phyloP scores from a whole-genome alignment of 768 basidiomycete species.

The Leccinum pellstonianum region DNA sequence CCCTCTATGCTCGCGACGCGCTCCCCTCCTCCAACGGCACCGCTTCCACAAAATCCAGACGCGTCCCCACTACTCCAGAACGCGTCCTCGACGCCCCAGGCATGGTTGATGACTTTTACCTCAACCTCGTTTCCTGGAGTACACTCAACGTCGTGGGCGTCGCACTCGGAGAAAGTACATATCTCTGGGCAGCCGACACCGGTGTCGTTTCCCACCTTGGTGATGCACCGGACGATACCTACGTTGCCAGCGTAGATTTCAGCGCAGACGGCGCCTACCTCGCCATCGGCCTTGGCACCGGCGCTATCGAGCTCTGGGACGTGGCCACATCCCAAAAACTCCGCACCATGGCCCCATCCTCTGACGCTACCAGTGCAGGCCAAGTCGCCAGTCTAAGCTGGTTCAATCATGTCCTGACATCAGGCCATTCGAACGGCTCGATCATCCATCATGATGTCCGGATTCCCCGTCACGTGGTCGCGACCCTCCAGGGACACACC shows the following conservation, averaged over 20 bases:
- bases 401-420: slow-evolving; percentile 82
- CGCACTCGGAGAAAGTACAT: slow-evolving; percentile 81
- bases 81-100: slow-evolving; percentile 96
- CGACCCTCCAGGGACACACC: slow-evolving; percentile 84
- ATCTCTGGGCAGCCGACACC: slow-evolving; percentile 92
- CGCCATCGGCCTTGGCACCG: slow-evolving; percentile 75
- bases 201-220: slow-evolving; percentile 79
- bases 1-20: slow-evolving; percentile 69
- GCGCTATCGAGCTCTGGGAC: slow-evolving; percentile 96
- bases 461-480: slow-evolving; percentile 81
- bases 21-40: slow-evolving; percentile 63
- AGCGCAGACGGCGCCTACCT: slow-evolving; percentile 80
- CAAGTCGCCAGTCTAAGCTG: slow-evolving; percentile 86
- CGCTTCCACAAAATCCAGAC: slow-evolving; percentile 68
- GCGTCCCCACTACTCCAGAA: slow-evolving; percentile 84
- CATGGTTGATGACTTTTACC: slow-evolving; percentile 93
- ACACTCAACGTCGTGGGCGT: slow-evolving; percentile 85
- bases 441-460: slow-evolving; percentile 98
- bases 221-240: slow-evolving; percentile 72
- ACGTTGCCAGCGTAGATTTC: slow-evolving; percentile 76
- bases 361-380: slow-evolving; percentile 34
- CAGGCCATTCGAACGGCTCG: slow-evolving; percentile 90
- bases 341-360: slow-evolving; percentile 73
- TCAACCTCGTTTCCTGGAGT: slow-evolving; percentile 92
- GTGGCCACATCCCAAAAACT: slow-evolving; percentile 74